Evolutionary conservation across 2,329 filamentous ascomycete genomes (phyloP).

Genomic region (Fusarium sp.): DNA sequence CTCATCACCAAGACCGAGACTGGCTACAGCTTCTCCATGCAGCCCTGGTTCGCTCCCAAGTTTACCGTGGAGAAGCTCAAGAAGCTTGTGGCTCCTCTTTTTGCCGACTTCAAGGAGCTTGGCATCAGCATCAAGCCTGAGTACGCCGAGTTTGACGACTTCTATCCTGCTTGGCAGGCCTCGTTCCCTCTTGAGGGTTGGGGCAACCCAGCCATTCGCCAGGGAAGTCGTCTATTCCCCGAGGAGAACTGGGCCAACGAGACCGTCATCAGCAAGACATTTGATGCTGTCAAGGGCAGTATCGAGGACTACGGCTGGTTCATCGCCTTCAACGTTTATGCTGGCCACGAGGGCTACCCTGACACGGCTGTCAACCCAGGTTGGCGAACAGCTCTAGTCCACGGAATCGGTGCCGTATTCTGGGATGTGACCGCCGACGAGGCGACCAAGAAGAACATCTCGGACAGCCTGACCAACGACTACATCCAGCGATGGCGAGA

Average conservation of each 20-base stretch:
- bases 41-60: constrained; percentile 44
- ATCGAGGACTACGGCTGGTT: constrained; percentile 29
- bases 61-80: constrained; percentile 12
- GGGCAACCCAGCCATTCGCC: constrained; percentile 43
- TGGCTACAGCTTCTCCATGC: constrained; percentile 49
- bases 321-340: constrained; percentile 29
- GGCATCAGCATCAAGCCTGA: constrained; percentile 44
- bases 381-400: constrained; percentile 24
- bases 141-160: constrained; percentile 41
- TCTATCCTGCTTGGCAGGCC: constrained; percentile 42
- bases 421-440: constrained; percentile 20
- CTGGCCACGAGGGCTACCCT: constrained; percentile 22
- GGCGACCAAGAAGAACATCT: constrained; percentile 19
- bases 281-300: constrained; percentile 24
- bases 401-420: constrained; percentile 22
- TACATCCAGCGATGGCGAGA: constrained; percentile 25
- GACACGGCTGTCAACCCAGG: constrained; percentile 27
- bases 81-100: constrained; percentile 51
- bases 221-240: constrained; percentile 34
- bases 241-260: constrained; percentile 25
- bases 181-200: constrained; percentile 41
- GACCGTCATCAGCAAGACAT: constrained; percentile 12
- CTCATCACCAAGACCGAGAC: constrained; percentile 38
- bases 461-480: constrained; percentile 19
- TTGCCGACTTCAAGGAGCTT: constrained; percentile 46